Base-by-base conservation (phyloP, 148 eudicot genomes). In the Nepenthes mirabilis region DNA sequence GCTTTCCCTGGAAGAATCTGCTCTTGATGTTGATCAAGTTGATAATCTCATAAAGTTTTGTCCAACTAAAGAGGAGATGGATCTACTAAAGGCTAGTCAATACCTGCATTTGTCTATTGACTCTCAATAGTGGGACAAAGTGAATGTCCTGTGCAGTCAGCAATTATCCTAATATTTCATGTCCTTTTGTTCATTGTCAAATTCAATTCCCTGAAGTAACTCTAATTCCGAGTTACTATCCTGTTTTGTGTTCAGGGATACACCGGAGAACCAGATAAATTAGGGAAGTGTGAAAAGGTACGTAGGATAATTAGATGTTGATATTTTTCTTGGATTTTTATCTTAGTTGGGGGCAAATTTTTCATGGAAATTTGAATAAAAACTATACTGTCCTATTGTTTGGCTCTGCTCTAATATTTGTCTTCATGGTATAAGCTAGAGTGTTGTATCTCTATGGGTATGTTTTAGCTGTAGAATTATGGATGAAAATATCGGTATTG, bases 1-100 rank as follows among this genome's bases (percentile, higher is more conserved):
- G 61, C 93, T 91, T 68, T 71, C 94, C 14, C 79, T 91, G 77
- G 88, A 88, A 55, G 93, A 91, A 63, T 69, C 95, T 48, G 85
- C 80, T 36, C 69, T 91, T 65, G 95, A 88, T 73, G 80, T 64
- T 67, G 97, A 91, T 71, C 97, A 91, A 74, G 83, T 91, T 63
- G 97, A 91, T 32, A 91, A 91, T 71, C 96, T 91, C 37, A 80
- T 88, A 72, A 91, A 85, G 67, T 91, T 91, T 69, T 91, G 96
- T 72, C 97, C 97, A 56, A 87, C 97, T 32, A 91, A 91, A 79
- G 97, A 91, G 66, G 97, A 91, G 78, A 88, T 88, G 83, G 95
- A 91, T 33, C 53, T 87, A 60, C 88, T 91, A 6, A 91, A 91
- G 93, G 97, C 88, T 64, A 32, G 56, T 47, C 7, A 5, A 37